These are phyloP conservation scores for Tylopilus sp. DNA, from an alignment of 768 basidiomycete species.

Conservation along the genomic window DNA sequence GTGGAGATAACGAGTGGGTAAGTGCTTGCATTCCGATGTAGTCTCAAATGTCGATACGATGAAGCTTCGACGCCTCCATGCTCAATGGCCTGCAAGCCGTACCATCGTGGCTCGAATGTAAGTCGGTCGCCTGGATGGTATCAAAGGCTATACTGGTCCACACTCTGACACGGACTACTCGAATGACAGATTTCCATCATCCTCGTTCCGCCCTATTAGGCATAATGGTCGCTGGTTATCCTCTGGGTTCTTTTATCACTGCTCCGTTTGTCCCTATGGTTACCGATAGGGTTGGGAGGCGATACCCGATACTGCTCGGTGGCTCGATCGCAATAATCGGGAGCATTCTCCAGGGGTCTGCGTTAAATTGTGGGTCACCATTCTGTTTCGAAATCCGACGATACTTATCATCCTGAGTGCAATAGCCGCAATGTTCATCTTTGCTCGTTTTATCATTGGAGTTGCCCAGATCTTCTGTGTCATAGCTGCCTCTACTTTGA, in stretches of 20 bases:
- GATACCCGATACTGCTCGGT: conserved; percentile 9
- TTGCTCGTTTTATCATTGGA: neutral
- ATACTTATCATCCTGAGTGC: neutral
- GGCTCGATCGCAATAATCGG: conserved; percentile 1
- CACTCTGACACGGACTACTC: neutral
- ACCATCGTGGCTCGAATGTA: conserved; percentile 53
- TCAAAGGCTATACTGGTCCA: neutral
- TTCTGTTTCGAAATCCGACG: neutral
- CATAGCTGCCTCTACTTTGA: neutral
- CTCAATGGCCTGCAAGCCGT: conserved; percentile 63
- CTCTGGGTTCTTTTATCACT: conserved; percentile 31
- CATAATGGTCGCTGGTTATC: conserved; percentile 30
- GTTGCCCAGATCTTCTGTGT: neutral
- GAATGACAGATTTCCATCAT: conserved; percentile 45
- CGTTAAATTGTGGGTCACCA: neutral
- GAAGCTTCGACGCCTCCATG: conserved; percentile 44
- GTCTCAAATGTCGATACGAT: neutral
- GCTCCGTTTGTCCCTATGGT: conserved; percentile 37
- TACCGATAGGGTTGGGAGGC: conserved; percentile 6
- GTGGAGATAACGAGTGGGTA: conserved; percentile 4
- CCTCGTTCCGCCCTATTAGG: conserved; percentile 44
- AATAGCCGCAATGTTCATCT: conserved; percentile 4
- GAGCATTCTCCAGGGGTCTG: neutral
- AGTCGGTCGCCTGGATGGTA: conserved; percentile 1
- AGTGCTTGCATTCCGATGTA: neutral